phyloP scores from a whole-genome alignment of 2,329 filamentous ascomycete species.

The Ceratocystis cubensis region DNA sequence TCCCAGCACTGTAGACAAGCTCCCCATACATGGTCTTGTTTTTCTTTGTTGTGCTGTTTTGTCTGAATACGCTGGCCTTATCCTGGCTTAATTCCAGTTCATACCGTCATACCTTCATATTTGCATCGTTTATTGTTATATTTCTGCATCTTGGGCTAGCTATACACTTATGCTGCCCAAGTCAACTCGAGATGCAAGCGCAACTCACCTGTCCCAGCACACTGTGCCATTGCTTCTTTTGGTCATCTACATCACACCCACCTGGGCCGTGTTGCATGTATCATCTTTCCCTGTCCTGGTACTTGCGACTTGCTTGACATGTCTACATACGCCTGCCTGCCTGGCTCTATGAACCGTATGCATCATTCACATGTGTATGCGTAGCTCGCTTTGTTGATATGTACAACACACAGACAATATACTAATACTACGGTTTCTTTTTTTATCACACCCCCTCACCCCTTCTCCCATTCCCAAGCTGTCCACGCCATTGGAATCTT shows the following conservation, averaged over 20 bases:
- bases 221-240: conserved; percentile 1
- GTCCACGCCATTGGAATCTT: conserved; percentile 1
- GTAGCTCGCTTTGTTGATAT: not conserved
- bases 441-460: conserved; percentile 5
- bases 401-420: conserved; percentile 7
- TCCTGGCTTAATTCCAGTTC: not conserved
- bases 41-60: not conserved
- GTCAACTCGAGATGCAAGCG: not conserved
- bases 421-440: not conserved
- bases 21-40: not conserved
- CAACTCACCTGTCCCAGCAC: not conserved
- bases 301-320: conserved; percentile 1
- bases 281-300: not conserved
- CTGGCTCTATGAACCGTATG: not conserved
- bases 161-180: not conserved
- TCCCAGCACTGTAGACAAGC: no score
- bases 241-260: not conserved
- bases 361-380: not conserved
- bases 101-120: not conserved
- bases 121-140: not conserved
- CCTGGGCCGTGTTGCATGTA: conserved; percentile 2
- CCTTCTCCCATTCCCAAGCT: not conserved
- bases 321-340: not conserved
- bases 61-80: not conserved
- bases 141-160: not conserved